Conservation (phyloP, 108 stramenopile genomes). For the Thalassiosira profunda region DNA sequence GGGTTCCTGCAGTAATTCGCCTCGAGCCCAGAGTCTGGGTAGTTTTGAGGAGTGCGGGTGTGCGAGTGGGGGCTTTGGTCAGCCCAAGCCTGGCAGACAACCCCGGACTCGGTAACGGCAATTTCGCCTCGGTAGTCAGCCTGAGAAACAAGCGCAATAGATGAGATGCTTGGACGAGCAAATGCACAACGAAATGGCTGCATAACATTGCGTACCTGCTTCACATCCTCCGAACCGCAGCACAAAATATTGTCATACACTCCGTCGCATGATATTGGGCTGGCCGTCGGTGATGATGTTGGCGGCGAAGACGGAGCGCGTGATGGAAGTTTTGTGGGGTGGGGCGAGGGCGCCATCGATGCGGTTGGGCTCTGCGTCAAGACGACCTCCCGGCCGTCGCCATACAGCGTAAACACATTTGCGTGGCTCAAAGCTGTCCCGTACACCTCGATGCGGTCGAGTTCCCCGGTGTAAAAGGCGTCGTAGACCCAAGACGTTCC, state of each 20-base stretch:
- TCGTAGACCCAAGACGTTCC: neutral
- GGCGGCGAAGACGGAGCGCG: no score
- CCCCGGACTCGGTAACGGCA: slow-evolving; percentile 1
- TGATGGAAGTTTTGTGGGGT: no score
- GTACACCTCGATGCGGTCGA: neutral
- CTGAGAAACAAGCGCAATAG: no score
- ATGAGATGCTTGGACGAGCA: no score
- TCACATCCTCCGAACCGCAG: no score
- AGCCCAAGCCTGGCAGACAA: slow-evolving; percentile 23
- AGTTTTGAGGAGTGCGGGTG: slow-evolving; percentile 4
- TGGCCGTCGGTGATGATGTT: no score
- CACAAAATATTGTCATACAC: no score
- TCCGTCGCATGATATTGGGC: no score
- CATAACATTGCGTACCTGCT: no score
- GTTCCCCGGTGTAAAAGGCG: neutral
- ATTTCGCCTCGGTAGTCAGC: slow-evolving; percentile 36
- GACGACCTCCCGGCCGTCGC: neutral
- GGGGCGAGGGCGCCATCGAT: no score
- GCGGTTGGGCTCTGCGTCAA: no score
- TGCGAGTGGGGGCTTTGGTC: slow-evolving; percentile 20
- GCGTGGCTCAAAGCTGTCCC: neutral
- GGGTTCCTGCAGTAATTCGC: slow-evolving; percentile 38
- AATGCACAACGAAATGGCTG: no score
- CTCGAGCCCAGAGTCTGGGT: slow-evolving; percentile 19
- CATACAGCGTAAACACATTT: neutral